A percentile compares a stretch with the other conserved stretches of the same genome.
phyloP scores from a whole-genome alignment of 2,329 filamentous ascomycete species.

The Hypoxylon sp. region DNA sequence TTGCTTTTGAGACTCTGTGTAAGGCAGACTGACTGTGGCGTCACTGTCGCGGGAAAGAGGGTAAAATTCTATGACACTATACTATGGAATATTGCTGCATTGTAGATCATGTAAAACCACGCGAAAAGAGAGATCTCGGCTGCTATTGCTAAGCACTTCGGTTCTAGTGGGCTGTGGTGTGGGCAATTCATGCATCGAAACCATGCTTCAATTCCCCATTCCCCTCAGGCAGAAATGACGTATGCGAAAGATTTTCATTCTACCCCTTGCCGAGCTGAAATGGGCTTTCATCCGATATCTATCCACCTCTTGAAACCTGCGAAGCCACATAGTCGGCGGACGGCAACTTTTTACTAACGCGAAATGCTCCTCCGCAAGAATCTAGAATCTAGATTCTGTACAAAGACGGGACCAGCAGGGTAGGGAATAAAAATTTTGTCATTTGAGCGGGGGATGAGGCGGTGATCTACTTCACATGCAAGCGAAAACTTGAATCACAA shows the following conservation, averaged over 20 bases:
- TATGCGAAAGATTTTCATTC: conserved; percentile 17
- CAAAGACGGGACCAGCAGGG: conserved; percentile 11
- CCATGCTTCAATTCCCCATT: conserved; percentile 16
- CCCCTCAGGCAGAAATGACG: conserved; percentile 36
- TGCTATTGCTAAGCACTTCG: conserved; percentile 20
- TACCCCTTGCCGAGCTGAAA: conserved; percentile 43
- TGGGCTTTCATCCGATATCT: conserved; percentile 31
- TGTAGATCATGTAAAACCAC: conserved; percentile 34
- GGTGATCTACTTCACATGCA: conserved; percentile 30
- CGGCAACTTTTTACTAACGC: conserved; percentile 17
- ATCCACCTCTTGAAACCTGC: conserved; percentile 39
- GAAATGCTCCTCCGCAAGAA: not conserved
- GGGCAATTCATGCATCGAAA: conserved; percentile 22
- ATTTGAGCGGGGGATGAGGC: conserved; percentile 28
- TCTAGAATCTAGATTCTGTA: not conserved
- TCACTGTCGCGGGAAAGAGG: conserved; percentile 36
- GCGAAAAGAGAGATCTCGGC: conserved; percentile 33
- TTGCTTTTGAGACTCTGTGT: conserved; percentile 15
- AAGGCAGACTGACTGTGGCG: conserved; percentile 30
- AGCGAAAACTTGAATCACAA: conserved; percentile 19
- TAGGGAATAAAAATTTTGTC: conserved; percentile 20
- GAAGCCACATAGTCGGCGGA: conserved; percentile 32
- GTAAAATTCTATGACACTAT: conserved; percentile 19
- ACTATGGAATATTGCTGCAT: conserved; percentile 20
- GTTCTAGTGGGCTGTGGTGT: conserved; percentile 27